Base-by-base conservation (phyloP, 495 filamentous ascomycete species). In the Aspergillus hancockii region DNA sequence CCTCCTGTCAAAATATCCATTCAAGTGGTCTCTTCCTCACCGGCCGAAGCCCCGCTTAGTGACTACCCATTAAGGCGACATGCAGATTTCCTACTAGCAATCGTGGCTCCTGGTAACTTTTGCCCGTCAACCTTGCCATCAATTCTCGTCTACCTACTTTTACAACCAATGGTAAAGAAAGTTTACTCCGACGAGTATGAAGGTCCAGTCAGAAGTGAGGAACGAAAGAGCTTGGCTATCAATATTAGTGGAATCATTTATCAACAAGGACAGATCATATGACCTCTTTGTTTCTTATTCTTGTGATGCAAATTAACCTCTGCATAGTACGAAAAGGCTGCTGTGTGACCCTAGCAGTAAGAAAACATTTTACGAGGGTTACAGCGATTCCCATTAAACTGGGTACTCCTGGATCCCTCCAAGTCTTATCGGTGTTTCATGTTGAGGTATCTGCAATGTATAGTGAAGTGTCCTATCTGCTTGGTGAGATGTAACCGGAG, bases 21-120 rank as follows among this genome's bases (percentile, higher is more conserved):
- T 1, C 4, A 14, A 41, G 7, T 18, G n/a, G 38, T 16, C 3
- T 41, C 14, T 41, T n/a, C 38, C 14, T 41, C 38, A 41, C 38
- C 38, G 38, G 38, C 38, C 38, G 38, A 41, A n/a, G 38, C 13
- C 14, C 38, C 38, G 38, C 38, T 16, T 16, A 16, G 16, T 41
- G 38, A 41, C 38, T 41, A 41, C 38, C 38, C 12, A 41, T 41
- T 41, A 41, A 41, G n/a, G 38, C 38, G 38, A 41, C 38, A 41
- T 41, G 38, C 38, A 41, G 38, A 41, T 41, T 41, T 3, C 25
- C 25, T 7, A 28, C 25, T 14, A 18, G 10, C n/a, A 41, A 41
- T 41, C 38, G 38, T 41, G 38, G 38, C 38, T 41, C 38, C 10
- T 14, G 38, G 38, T n/a, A 41, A 41, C 38, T 41, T n/a, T 41